A percentile compares a stretch with the other conserved stretches of the same genome.
Evolutionary conservation across 257 asterid species (phyloP).

Genomic region (Gentiana macrophylla): DNA sequence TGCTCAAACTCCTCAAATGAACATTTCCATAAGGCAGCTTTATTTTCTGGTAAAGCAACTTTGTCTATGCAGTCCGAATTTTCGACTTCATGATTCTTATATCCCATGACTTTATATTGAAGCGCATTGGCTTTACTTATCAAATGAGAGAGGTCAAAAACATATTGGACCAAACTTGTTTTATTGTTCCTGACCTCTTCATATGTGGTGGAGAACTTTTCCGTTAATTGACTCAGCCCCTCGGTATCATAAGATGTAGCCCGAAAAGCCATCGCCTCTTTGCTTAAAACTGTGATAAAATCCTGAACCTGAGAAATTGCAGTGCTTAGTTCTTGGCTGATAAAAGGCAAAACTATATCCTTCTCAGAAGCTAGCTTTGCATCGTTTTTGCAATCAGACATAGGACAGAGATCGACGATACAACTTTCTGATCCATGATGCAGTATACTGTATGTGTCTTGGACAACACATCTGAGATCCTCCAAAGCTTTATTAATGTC

Average conservation of each 20-base stretch:
- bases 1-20: conserved; percentile 80
- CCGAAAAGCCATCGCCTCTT: conserved; percentile 51
- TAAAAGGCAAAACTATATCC: conserved; percentile 22
- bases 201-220: conserved; percentile 46
- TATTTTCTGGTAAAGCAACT: conserved; percentile 81
- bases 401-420: conserved; percentile 18
- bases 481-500: conserved; percentile 39
- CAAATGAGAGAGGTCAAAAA: conserved; percentile 59
- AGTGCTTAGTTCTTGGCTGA: conserved; percentile 35
- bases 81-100: conserved; percentile 60
- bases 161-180: conserved; percentile 40
- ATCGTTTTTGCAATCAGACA: conserved; percentile 16
- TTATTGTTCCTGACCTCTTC: conserved; percentile 29
- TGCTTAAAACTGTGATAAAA: conserved; percentile 53
- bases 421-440: conserved; percentile 25
- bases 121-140: conserved; percentile 57
- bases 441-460: conserved; percentile 36
- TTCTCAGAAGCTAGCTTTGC: conserved; percentile 19
- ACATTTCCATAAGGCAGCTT: conserved; percentile 59
- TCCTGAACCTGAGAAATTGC: conserved; percentile 59
- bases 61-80: conserved; percentile 81
- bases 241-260: conserved; percentile 43
- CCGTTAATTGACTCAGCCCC: conserved; percentile 36
- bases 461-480: conserved; percentile 47
- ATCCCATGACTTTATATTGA: conserved; percentile 61